phyloP scores from a whole-genome alignment of 148 eudicot genomes.

The Diospyros lotus region DNA sequence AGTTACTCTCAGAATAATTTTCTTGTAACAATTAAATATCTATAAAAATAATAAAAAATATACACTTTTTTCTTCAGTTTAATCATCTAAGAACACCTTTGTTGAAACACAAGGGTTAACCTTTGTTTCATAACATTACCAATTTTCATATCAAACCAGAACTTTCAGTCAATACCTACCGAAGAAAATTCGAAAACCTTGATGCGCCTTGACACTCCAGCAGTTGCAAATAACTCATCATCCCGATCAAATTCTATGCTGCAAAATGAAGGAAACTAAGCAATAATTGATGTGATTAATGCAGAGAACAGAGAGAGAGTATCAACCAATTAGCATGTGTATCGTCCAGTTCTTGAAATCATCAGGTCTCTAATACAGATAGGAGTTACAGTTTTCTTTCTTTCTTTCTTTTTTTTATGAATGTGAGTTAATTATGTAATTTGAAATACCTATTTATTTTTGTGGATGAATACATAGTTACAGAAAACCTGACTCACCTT shows the following conservation, averaged over 20 bases:
- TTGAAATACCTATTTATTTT: background rate
- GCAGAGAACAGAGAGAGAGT: background rate
- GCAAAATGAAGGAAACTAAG: slow-evolving; percentile 27
- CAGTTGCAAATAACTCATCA: slow-evolving; percentile 90
- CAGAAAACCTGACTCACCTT: slow-evolving; percentile 39
- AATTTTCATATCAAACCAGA: background rate
- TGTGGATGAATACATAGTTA: background rate
- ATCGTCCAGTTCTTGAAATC: background rate
- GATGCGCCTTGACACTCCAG: slow-evolving; percentile 90
- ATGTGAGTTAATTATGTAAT: too few species aligned
- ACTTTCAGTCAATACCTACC: slow-evolving; percentile 33
- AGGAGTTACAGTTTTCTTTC: too few species aligned
- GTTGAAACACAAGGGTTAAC: too few species aligned
- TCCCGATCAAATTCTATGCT: slow-evolving; percentile 98
- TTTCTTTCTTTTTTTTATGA: too few species aligned
- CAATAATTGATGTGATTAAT: background rate
- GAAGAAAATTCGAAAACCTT: slow-evolving; percentile 85
- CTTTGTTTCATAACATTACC: too few species aligned
- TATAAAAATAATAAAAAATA: too few species aligned
- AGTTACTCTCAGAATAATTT: too few species aligned
- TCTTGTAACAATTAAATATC: too few species aligned
- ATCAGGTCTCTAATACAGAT: background rate
- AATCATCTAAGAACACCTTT: too few species aligned
- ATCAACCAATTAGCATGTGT: background rate
- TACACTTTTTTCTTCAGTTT: too few species aligned